phyloP scores from a whole-genome alignment of 257 asterid genomes.

The Petunia axillaris region DNA sequence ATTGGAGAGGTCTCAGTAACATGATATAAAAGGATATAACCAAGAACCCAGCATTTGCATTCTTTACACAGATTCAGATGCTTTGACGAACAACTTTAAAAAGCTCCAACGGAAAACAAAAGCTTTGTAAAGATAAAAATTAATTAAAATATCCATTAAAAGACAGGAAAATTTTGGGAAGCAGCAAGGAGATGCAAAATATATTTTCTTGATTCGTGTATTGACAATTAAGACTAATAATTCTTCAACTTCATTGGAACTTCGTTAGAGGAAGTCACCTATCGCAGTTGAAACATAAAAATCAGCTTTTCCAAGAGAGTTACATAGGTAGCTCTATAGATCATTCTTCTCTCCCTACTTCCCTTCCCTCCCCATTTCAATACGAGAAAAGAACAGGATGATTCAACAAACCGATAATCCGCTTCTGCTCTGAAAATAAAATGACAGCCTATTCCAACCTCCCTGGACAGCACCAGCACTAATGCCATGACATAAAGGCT shows the following conservation, averaged over 20 bases:
- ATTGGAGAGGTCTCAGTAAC: background rate
- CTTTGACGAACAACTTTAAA: background rate
- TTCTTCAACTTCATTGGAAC: background rate
- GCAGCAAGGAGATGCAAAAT: constrained; percentile 19
- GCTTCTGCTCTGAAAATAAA: constrained; percentile 48
- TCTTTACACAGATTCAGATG: constrained; percentile 11
- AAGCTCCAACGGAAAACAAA: background rate
- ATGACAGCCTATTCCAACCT: constrained; percentile 43
- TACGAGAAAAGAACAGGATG: constrained; percentile 21
- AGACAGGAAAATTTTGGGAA: background rate
- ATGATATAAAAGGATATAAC: constrained; percentile 15
- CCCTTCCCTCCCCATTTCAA: background rate
- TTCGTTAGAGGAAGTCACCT: background rate
- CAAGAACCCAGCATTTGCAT: background rate
- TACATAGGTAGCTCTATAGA: constrained; percentile 1
- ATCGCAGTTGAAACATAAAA: background rate
- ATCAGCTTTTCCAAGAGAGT: constrained; percentile 1
- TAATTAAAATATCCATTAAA: background rate
- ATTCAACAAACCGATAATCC: constrained; percentile 43
- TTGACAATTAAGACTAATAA: background rate
- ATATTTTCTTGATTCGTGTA: background rate
- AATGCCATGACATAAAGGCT: constrained; percentile 50
- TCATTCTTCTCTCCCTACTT: constrained; percentile 4
- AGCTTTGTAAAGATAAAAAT: background rate
- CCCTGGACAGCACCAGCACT: constrained; percentile 45